Evolutionary conservation across 768 basidiomycete genomes (phyloP).

Genomic region (Trametopsis cervina): DNA sequence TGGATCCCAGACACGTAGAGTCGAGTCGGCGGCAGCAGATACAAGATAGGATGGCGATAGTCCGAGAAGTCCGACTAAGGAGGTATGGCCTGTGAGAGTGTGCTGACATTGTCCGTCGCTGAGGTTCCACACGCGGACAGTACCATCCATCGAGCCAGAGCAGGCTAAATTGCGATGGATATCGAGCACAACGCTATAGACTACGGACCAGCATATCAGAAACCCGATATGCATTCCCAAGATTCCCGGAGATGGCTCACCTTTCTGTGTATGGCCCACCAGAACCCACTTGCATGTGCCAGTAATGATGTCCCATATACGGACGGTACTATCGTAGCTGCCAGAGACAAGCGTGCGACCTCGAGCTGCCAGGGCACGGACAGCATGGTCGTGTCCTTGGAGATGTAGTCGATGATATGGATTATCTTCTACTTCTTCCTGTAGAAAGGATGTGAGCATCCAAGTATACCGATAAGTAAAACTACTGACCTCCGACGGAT

Average conservation of each 20-base stretch:
- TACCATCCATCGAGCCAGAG: slow-evolving; percentile 98
- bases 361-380: slow-evolving; percentile 86
- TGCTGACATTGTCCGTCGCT: slow-evolving; percentile 74
- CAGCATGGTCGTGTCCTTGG: slow-evolving; percentile 86
- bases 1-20: slow-evolving; percentile 92
- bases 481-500: slow-evolving; percentile 41
- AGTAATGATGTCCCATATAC: slow-evolving; percentile 90
- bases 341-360: slow-evolving; percentile 90
- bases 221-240: background rate
- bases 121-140: slow-evolving; percentile 92
- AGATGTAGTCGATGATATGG: slow-evolving; percentile 86
- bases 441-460: slow-evolving; percentile 5
- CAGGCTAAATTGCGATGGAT: slow-evolving; percentile 81
- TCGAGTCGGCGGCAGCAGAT: slow-evolving; percentile 94
- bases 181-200: slow-evolving; percentile 94
- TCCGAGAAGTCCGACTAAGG: slow-evolving; percentile 89
- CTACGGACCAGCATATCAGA: slow-evolving; percentile 31
- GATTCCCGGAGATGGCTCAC: slow-evolving; percentile 33
- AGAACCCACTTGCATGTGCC: slow-evolving; percentile 77
- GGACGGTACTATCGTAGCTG: slow-evolving; percentile 91
- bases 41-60: slow-evolving; percentile 87
- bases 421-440: slow-evolving; percentile 70
- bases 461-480: background rate
- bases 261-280: slow-evolving; percentile 88
- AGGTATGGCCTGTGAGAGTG: slow-evolving; percentile 85